Evolutionary conservation across 208 protist species (phyloP).

Genomic region (Acanthamoeba quina): DNA sequence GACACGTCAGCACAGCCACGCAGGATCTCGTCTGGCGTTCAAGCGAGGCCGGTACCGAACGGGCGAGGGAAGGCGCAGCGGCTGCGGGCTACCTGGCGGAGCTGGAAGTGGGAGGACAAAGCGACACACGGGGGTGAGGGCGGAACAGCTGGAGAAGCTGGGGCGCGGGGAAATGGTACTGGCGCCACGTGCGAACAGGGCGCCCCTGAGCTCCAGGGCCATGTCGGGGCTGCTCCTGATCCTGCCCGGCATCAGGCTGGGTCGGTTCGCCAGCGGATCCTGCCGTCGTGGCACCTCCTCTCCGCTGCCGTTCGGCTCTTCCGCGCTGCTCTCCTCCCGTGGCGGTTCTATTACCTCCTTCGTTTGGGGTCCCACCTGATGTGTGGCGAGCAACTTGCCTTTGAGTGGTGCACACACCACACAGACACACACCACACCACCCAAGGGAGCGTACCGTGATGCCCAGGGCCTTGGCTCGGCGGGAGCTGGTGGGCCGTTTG

Average conservation of each 20-base stretch:
- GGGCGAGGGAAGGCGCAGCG: background rate
- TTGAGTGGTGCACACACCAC: no score
- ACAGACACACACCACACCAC: no score
- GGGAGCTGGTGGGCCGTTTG: background rate
- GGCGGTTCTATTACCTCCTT: background rate
- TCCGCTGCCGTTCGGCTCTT: background rate
- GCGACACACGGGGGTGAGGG: background rate
- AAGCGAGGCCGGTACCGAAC: background rate
- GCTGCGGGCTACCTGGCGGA: background rate
- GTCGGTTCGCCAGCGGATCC: background rate
- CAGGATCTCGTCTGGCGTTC: no score
- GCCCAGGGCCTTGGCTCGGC: background rate
- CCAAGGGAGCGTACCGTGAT: background rate
- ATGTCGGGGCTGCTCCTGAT: background rate
- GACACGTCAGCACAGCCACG: no score
- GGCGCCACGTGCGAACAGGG: background rate
- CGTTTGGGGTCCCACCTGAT: slow-evolving; percentile 17
- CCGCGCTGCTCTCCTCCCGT: background rate
- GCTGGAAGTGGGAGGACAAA: background rate
- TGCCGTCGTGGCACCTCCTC: background rate
- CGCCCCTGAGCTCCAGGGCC: background rate
- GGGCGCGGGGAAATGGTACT: background rate
- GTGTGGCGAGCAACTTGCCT: background rate
- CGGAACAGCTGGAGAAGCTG: background rate
- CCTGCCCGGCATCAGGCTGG: background rate